Base-by-base conservation (phyloP, 495 filamentous ascomycete genomes). In the Trichocladium uniseriatum region DNA sequence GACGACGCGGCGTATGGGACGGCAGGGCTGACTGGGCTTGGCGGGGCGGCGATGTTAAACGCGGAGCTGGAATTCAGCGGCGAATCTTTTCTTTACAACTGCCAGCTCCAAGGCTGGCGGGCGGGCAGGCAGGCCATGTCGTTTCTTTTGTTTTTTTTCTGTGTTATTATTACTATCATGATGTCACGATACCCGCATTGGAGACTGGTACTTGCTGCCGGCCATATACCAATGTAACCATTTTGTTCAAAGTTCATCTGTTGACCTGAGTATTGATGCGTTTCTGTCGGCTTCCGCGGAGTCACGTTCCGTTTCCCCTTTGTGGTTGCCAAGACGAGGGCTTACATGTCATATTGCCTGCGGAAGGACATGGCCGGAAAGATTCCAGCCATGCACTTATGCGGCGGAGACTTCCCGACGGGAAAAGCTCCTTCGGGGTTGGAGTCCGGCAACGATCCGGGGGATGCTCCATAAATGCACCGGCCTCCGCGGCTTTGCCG, bases 171-270 rank as follows among this genome's bases (percentile, higher is more conserved):
- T 19, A 9, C 35, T 22, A 1, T 36, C 13, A 52, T 32, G 49
- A 52, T 40, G 43, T 36, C 39, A 52, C 49, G 49, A 52, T 52
- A 52, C 49, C 49, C 49, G 39, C 31, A 45, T 35, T 45, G 39
- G 5, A 35, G 19, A 38, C 37, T 19, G 37, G 37, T 38, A n/a
- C n/a, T 21, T 38, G 37, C 19, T 38, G 6, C 16, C 11, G 37
- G 15, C 4, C 32, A 35, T 10, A 3, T 14, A 35, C 4, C 32
- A 35, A 35, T 13, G 32, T 35, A 15, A 13, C 10, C 15, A 5
- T 13, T 35, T 15, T 35, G 32, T 13, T 35, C 11, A 35, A 35
- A 10, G 3, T 4, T 4, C 32, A 4, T 35, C 5, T 35, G 29
- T 6, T 32, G 29, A n/a, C n/a, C n/a, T n/a, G n/a, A n/a, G n/a